A percentile compares a stretch with the other conserved stretches of the same genome.
These are phyloP conservation scores for Globisporangium emineosum DNA, from an alignment of 352 stramenopile species.

Conservation along the genomic window DNA sequence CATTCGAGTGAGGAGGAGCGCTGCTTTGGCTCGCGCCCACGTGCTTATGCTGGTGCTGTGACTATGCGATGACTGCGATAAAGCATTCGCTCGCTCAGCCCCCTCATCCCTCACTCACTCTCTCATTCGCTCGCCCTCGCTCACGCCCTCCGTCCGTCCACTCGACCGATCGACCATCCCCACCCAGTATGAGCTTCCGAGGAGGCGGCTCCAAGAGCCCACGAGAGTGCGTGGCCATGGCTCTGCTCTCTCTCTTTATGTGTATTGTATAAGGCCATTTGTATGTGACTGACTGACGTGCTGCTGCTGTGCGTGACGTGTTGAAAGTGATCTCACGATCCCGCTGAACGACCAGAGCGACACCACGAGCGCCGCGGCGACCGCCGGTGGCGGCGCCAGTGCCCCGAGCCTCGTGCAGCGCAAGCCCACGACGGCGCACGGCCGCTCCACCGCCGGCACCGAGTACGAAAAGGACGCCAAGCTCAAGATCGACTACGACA, in stretches of 20 bases:
- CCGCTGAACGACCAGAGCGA: constrained; percentile 26
- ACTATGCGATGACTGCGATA: no score
- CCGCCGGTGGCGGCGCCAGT: constrained; percentile 28
- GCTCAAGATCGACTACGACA: constrained; percentile 60
- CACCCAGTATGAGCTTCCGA: no score
- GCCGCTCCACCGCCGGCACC: constrained; percentile 33
- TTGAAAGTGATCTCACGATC: constrained; percentile 27
- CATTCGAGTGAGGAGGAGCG: no score
- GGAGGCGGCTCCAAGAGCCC: no score
- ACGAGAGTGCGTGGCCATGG: no score
- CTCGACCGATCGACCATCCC: no score
- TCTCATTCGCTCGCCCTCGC: no score
- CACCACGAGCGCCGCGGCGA: constrained; percentile 19
- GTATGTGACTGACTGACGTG: background rate
- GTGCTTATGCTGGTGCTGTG: no score
- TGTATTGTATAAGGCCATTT: background rate
- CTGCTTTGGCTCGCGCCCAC: no score
- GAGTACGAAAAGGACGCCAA: constrained; percentile 63
- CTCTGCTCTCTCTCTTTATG: background rate
- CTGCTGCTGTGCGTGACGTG: background rate
- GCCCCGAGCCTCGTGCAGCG: constrained; percentile 4
- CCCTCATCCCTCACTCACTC: no score
- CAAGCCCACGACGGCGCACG: constrained; percentile 5
- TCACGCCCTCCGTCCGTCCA: no score
- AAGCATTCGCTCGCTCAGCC: no score